A percentile compares a stretch with the other conserved stretches of the same genome.
Evolutionary conservation across 179 eudicot species (phyloP).

Genomic region (Heliamphora ciliata): DNA sequence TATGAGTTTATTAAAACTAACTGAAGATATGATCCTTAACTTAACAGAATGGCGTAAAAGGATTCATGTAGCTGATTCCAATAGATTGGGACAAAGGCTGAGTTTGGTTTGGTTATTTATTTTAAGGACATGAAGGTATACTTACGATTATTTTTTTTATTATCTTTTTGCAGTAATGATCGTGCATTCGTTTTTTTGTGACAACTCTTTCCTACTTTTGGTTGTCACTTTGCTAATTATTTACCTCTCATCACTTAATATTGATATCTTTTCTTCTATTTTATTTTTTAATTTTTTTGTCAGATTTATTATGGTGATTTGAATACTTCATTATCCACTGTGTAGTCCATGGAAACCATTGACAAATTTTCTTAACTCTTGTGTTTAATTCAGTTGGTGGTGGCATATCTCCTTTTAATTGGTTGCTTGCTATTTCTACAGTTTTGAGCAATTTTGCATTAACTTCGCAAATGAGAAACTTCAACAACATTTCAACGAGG

Average conservation of each 20-base stretch:
- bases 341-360: background rate
- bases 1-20: too few relatives aligned
- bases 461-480: constrained; percentile 84
- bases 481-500: constrained; percentile 99
- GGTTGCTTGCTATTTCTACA: constrained; percentile 26
- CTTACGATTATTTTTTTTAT: too few relatives aligned
- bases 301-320: background rate
- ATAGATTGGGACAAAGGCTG: too few relatives aligned
- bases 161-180: background rate
- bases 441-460: constrained; percentile 45
- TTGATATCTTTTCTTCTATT: background rate
- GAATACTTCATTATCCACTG: background rate
- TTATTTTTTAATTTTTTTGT: background rate
- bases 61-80: too few relatives aligned
- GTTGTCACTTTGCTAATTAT: background rate
- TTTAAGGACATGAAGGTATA: too few relatives aligned
- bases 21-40: too few relatives aligned
- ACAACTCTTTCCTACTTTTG: background rate
- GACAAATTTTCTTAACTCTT: background rate
- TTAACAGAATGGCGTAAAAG: too few relatives aligned
- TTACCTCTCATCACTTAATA: background rate
- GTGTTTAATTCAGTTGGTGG: constrained; percentile 5
- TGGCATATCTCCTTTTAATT: constrained; percentile 7
- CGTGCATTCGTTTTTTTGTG: background rate
- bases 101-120: too few relatives aligned